Evolutionary conservation across 108 stramenopile species (phyloP).

Genomic region (Nitzschia putrida): DNA sequence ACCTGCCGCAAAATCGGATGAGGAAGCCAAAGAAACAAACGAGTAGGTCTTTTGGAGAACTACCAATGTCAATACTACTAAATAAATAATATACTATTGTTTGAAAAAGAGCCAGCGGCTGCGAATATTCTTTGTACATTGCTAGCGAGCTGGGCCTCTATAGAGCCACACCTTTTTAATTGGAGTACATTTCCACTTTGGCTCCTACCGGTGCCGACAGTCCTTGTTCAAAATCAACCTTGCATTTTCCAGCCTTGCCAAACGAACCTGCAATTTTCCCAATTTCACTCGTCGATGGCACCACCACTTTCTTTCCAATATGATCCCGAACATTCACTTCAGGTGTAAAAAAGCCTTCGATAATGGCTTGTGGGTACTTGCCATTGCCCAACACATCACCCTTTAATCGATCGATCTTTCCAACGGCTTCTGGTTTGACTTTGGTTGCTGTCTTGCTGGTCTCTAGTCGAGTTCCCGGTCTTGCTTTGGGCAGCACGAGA

Average conservation of each 20-base stretch:
- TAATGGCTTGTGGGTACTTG: conserved; percentile 70
- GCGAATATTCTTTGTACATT: no score
- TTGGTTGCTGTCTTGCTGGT: conserved; percentile 55
- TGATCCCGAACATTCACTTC: conserved; percentile 80
- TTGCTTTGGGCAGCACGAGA: conserved; percentile 54
- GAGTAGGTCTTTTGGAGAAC: no score
- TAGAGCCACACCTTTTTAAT: not conserved
- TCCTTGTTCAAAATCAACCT: conserved; percentile 69
- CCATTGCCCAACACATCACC: conserved; percentile 73
- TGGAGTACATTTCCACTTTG: conserved; percentile 8
- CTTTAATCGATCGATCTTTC: conserved; percentile 77
- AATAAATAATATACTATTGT: no score
- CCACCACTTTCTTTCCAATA: conserved; percentile 59
- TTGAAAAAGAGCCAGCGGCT: no score
- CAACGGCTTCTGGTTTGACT: conserved; percentile 47
- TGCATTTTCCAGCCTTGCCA: conserved; percentile 95
- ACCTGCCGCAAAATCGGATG: no score
- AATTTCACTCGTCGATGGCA: conserved; percentile 62
- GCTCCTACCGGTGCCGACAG: conserved; percentile 11
- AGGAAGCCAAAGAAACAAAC: no score
- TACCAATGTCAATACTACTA: no score
- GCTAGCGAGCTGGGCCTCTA: no score
- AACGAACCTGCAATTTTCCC: conserved; percentile 82
- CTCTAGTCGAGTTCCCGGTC: conserved; percentile 69
- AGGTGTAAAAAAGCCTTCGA: conserved; percentile 86